Conservation (phyloP, 73 alveolate genomes). For the Symbiodinium pilosum region DNA sequence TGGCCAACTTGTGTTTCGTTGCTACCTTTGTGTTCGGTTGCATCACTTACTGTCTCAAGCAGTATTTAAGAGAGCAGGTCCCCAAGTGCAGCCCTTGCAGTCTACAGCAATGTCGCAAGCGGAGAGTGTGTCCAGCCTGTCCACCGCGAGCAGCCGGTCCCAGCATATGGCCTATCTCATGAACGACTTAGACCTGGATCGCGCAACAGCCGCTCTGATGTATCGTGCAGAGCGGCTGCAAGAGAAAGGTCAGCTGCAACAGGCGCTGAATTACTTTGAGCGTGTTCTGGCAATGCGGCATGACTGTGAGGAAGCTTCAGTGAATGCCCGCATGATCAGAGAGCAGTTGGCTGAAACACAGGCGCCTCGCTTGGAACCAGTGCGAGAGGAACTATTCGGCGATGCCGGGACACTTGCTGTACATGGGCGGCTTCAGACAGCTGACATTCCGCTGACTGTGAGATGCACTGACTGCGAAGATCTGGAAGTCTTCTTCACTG, state of each 20-base stretch:
- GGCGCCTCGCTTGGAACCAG: slow-evolving; percentile 14
- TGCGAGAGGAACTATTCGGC: neutral
- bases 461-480: neutral
- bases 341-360: slow-evolving; percentile 12
- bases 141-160: slow-evolving; percentile 27
- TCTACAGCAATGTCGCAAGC: slow-evolving; percentile 10
- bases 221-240: slow-evolving; percentile 28
- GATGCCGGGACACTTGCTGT: neutral
- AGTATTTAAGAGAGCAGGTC: neutral
- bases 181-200: slow-evolving; percentile 14
- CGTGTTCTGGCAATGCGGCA: slow-evolving; percentile 12
- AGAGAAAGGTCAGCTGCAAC: slow-evolving; percentile 30
- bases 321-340: slow-evolving; percentile 34
- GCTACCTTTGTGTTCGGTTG: neutral
- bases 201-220: slow-evolving; percentile 18
- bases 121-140: neutral
- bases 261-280: slow-evolving; percentile 1
- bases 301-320: slow-evolving; percentile 10
- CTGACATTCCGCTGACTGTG: slow-evolving; percentile 3
- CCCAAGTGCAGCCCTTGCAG: too few relatives aligned
- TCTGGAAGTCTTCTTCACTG: neutral
- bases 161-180: slow-evolving; percentile 18
- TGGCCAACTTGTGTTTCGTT: neutral
- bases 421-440: neutral
- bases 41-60: neutral